Evolutionary conservation across 768 basidiomycete genomes (phyloP).

Genomic region (Lactarius evosmus): DNA sequence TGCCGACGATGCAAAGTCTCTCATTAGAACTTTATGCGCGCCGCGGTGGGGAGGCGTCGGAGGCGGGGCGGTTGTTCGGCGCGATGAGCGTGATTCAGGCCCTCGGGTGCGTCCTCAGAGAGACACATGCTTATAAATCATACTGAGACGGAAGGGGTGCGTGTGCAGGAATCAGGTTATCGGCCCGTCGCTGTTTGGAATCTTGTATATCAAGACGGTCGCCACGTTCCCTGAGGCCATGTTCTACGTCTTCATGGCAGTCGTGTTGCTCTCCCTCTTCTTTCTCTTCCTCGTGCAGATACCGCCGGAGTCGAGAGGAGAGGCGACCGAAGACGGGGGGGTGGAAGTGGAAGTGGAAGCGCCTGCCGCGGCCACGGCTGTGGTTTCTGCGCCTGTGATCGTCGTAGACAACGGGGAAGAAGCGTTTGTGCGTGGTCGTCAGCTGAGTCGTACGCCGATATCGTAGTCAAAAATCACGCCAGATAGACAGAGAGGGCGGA

Average conservation of each 20-base stretch:
- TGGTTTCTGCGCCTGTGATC: not conserved
- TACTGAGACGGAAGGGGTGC: not conserved
- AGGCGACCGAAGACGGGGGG: not conserved
- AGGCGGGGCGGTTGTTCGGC: conserved; percentile 76
- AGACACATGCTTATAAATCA: not conserved
- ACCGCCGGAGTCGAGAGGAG: conserved; percentile 16
- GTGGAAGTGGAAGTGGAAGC: not conserved
- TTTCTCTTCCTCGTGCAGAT: conserved; percentile 49
- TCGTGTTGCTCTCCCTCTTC: conserved; percentile 42
- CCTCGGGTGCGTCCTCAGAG: conserved; percentile 44
- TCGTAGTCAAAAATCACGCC: not conserved
- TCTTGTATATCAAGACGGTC: conserved; percentile 69
- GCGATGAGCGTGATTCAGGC: conserved; percentile 73
- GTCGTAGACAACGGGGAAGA: conserved; percentile 2
- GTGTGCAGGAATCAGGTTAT: conserved; percentile 53
- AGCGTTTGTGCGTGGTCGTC: not conserved
- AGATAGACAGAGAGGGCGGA: not conserved
- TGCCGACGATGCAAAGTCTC: conserved; percentile 67
- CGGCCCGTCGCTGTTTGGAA: conserved; percentile 69
- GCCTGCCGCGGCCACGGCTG: not conserved
- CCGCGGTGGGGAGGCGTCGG: conserved; percentile 45
- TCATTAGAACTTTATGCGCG: conserved; percentile 62
- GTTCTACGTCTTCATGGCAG: conserved; percentile 53
- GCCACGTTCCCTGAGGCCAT: conserved; percentile 64
- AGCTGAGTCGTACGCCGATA: not conserved